A percentile compares a stretch with the other conserved stretches of the same genome.
These are phyloP conservation scores for Aspergillus funiculosus DNA, from an alignment of 495 filamentous ascomycete genomes.

Conservation along the genomic window DNA sequence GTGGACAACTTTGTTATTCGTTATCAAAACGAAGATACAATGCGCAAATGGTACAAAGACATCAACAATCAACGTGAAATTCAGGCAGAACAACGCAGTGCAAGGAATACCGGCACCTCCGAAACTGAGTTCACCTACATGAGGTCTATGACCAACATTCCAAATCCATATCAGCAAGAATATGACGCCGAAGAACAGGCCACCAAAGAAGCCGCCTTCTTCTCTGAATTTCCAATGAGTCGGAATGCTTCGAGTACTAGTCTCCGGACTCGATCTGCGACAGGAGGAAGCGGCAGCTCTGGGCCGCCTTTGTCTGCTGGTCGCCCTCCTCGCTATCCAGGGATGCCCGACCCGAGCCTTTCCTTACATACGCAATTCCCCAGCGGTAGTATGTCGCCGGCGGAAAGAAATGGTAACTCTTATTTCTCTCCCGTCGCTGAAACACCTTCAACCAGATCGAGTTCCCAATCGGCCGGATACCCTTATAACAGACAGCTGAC, in stretches of 20 bases:
- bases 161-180: slow-evolving; percentile 75
- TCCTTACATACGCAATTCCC: slow-evolving; percentile 67
- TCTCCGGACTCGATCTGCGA: slow-evolving; percentile 73
- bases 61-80: slow-evolving; percentile 45
- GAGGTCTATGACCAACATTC: slow-evolving; percentile 53
- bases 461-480: slow-evolving; percentile 64
- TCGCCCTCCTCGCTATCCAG: slow-evolving; percentile 64
- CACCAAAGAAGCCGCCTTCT: slow-evolving; percentile 36
- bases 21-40: slow-evolving; percentile 80
- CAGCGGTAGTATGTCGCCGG: slow-evolving; percentile 45
- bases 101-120: slow-evolving; percentile 53
- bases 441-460: slow-evolving; percentile 80
- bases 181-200: slow-evolving; percentile 78
- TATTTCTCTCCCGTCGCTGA: slow-evolving; percentile 90
- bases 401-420: slow-evolving; percentile 56
- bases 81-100: slow-evolving; percentile 42
- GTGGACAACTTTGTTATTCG: slow-evolving; percentile 95
- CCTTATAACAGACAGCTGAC: slow-evolving; percentile 72
- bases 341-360: slow-evolving; percentile 52
- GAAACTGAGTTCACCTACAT: slow-evolving; percentile 78
- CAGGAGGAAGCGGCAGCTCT: slow-evolving; percentile 58
- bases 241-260: slow-evolving; percentile 78
- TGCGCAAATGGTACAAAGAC: slow-evolving; percentile 80
- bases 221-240: slow-evolving; percentile 53
- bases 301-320: slow-evolving; percentile 38